Conservation (phyloP, 495 filamentous ascomycete genomes). For the Aspergillus hancockii region DNA sequence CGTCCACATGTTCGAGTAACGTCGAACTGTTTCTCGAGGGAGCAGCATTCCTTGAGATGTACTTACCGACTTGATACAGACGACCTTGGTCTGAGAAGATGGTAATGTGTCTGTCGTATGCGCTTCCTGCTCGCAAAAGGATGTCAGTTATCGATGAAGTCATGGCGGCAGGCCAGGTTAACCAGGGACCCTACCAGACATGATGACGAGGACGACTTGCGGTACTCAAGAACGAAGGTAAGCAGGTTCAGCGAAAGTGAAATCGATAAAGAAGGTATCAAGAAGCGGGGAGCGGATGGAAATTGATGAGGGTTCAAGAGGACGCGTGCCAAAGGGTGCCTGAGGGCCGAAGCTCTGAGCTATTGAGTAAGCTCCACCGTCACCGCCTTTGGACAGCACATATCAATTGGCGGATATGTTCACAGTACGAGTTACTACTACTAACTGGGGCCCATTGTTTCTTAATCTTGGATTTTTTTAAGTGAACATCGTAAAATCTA, state of each 20-base stretch:
- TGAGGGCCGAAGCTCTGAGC: constrained; percentile 43
- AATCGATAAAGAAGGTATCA: constrained; percentile 13
- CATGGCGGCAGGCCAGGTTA: constrained; percentile 25
- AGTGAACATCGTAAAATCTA: not conserved
- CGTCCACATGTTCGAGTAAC: not conserved
- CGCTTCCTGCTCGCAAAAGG: constrained; percentile 68
- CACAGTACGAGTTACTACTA: no score
- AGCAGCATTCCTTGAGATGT: constrained; percentile 2
- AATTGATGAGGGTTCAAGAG: constrained; percentile 30
- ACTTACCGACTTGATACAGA: constrained; percentile 98
- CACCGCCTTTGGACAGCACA: constrained; percentile 21
- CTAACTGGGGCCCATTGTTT: no score
- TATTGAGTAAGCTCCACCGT: constrained; percentile 31
- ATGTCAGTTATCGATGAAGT: constrained; percentile 41
- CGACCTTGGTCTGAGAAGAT: constrained; percentile 99
- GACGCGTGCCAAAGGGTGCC: constrained; percentile 49
- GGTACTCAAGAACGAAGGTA: constrained; percentile 10
- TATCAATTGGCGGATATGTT: not conserved
- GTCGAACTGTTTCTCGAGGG: not conserved
- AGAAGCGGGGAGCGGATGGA: constrained; percentile 22
- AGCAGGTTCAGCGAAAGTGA: constrained; percentile 4
- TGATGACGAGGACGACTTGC: constrained; percentile 29
- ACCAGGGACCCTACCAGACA: constrained; percentile 41
- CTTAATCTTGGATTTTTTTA: no score
- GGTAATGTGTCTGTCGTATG: constrained; percentile 98